phyloP scores from a whole-genome alignment of 139 green algal species.

The Volvox africanus region DNA sequence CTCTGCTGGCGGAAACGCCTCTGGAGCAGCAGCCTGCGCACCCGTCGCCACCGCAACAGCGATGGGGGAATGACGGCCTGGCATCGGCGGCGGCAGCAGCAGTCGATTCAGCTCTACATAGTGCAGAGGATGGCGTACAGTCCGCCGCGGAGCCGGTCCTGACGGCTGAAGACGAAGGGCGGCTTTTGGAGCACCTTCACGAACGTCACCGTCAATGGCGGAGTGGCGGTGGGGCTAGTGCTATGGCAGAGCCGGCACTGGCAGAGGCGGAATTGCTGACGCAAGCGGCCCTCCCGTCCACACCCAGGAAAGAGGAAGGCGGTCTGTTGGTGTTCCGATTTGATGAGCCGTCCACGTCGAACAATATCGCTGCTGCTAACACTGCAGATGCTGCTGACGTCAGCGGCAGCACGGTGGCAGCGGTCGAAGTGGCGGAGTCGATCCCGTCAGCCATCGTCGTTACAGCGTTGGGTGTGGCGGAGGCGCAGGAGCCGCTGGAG shows the following conservation, averaged over 20 bases:
- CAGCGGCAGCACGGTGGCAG: neutral
- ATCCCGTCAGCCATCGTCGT: neutral
- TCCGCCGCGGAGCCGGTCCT: neutral
- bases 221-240: neutral
- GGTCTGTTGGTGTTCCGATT: conserved; percentile 8
- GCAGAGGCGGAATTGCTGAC: neutral
- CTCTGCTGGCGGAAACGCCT: conserved; percentile 23
- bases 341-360: neutral
- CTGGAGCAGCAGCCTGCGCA: neutral
- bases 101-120: neutral
- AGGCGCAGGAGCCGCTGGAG: neutral
- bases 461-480: neutral
- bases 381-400: neutral
- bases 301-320: neutral
- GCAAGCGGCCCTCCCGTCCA: neutral
- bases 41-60: neutral
- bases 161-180: neutral
- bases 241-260: neutral
- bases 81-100: neutral
- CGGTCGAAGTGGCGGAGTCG: neutral
- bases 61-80: neutral
- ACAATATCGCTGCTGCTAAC: neutral
- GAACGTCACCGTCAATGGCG: conserved; percentile 19
- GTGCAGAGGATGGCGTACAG: neutral
- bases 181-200: neutral